Conservation (phyloP, 2,329 filamentous ascomycete genomes). For the Aureobasidium pullulans region DNA sequence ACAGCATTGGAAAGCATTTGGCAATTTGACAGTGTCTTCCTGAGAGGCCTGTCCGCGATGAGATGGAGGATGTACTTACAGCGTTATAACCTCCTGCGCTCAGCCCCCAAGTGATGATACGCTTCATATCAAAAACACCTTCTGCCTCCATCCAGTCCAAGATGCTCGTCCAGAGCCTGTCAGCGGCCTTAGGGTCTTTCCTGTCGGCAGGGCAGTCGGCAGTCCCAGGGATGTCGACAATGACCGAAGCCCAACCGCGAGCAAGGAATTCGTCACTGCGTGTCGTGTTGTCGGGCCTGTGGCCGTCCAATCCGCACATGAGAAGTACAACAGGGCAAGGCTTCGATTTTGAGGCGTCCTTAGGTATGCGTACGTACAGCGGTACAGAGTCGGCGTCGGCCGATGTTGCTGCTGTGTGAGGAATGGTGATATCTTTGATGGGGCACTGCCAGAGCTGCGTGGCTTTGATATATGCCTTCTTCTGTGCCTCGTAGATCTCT, state of each 20-base stretch:
- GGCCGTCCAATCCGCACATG: conserved; percentile 56
- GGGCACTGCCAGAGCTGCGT: conserved; percentile 29
- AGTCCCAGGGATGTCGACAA: conserved; percentile 55
- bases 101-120: conserved; percentile 57
- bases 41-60: too few relatives aligned
- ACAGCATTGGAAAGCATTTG: too few relatives aligned
- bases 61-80: conserved; percentile 25
- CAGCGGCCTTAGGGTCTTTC: conserved; percentile 50
- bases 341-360: conserved; percentile 23
- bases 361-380: conserved; percentile 32
- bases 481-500: conserved; percentile 29
- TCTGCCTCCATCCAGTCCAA: conserved; percentile 52
- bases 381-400: conserved; percentile 31
- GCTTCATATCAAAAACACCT: conserved; percentile 48
- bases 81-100: conserved; percentile 63
- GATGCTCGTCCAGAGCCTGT: conserved; percentile 56
- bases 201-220: conserved; percentile 60
- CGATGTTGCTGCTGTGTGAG: conserved; percentile 29
- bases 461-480: conserved; percentile 30
- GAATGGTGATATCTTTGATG: conserved; percentile 32
- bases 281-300: conserved; percentile 55
- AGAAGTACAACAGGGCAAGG: conserved; percentile 46
- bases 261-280: conserved; percentile 55
- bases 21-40: too few relatives aligned
- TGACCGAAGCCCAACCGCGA: conserved; percentile 56